Percentiles rank a stretch among this genome's conserved stretches.
phyloP scores from a whole-genome alignment of 23 red algal genomes.

The Porphyridium purpureum region DNA sequence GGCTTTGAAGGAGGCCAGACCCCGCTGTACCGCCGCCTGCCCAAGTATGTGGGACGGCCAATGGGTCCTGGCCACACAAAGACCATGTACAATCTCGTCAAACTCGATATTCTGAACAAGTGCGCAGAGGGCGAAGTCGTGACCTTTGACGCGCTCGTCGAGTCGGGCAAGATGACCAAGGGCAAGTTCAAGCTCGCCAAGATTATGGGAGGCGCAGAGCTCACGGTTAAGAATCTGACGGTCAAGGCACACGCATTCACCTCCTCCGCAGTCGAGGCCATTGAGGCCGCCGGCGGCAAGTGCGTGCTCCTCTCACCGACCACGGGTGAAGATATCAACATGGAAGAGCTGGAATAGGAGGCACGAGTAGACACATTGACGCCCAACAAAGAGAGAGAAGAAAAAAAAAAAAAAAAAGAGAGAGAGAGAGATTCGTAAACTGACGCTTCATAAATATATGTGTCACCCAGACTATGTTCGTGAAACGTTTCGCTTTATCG shows the following conservation, averaged over 20 bases:
- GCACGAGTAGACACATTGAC: too few species aligned
- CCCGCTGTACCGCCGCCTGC: slow-evolving; percentile 83
- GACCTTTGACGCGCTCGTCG: slow-evolving; percentile 39
- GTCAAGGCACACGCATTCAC: slow-evolving; percentile 97
- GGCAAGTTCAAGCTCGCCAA: slow-evolving; percentile 71
- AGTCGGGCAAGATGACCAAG: slow-evolving; percentile 48
- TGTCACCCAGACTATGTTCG: too few species aligned
- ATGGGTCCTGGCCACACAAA: slow-evolving; percentile 76
- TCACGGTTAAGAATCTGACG: slow-evolving; percentile 52
- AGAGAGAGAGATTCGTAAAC: too few species aligned
- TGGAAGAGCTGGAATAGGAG: slow-evolving; percentile 1
- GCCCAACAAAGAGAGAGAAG: too few species aligned
- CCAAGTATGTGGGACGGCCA: slow-evolving; percentile 84
- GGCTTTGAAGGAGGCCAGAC: slow-evolving; percentile 99
- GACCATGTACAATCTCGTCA: slow-evolving; percentile 67
- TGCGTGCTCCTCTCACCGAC: slow-evolving; percentile 80
- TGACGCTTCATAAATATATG: too few species aligned
- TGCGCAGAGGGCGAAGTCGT: slow-evolving; percentile 48
- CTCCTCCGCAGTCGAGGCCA: slow-evolving; percentile 48
- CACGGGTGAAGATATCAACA: slow-evolving; percentile 13
- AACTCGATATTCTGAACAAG: slow-evolving; percentile 60
- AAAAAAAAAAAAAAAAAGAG: too few species aligned
- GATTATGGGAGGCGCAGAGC: slow-evolving; percentile 61
- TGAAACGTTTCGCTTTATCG: too few species aligned
- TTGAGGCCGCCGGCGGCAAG: slow-evolving; percentile 64